Base-by-base conservation (phyloP, 805 yeast genomes). In the Saccharomyces cerevisiae region DNA sequence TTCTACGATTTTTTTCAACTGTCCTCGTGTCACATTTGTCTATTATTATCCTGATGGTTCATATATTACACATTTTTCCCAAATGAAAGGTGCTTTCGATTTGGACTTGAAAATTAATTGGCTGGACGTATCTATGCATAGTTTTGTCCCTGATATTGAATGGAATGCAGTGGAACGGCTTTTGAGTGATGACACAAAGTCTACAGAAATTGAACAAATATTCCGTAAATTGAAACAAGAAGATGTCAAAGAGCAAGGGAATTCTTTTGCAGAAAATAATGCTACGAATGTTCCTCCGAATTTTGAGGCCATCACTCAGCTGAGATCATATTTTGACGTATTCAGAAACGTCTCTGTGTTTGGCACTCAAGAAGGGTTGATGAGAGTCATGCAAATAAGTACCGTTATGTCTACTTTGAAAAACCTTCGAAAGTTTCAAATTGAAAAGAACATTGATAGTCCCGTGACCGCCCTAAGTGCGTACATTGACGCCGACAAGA, bases 341-440 rank as follows among this genome's bases (percentile, higher is more conserved):
- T 76, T 76, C 57, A 72, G 75, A 48, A 72, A 72, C 46, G 70
- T 83, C 53, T 73, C 83, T 4, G 76, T 77, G 52, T 79, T 79
- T 57, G 96, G 96, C 0, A 68, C 86, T 4, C 83, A 81, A 53
- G 83, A 79, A 51, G 77, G 78, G 43, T 82, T 87, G 6, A 79
- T 87, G 81, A 73, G 92, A 55, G 76, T 84, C 24, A 70, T 89
- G 71, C 92, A 87, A 67, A 80, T 87, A 4, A 79, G 89, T 46
- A 94, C 88, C 67, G 84, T 85, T 9, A 85, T 89, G 89, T 76
- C 89, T 0, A 80, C 81, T 57, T 74, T 89, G 58, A 78, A 79
- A 53, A 82, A 86, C 8, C 43, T 36, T 17, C 43, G 43, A 36
- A 36, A 36, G 43, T 36, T 36, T 24, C 78, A 87, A 9, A 71